phyloP scores from a whole-genome alignment of 1,284 basidiomycete genomes.

The Mycosarcoma mackinlayi region DNA sequence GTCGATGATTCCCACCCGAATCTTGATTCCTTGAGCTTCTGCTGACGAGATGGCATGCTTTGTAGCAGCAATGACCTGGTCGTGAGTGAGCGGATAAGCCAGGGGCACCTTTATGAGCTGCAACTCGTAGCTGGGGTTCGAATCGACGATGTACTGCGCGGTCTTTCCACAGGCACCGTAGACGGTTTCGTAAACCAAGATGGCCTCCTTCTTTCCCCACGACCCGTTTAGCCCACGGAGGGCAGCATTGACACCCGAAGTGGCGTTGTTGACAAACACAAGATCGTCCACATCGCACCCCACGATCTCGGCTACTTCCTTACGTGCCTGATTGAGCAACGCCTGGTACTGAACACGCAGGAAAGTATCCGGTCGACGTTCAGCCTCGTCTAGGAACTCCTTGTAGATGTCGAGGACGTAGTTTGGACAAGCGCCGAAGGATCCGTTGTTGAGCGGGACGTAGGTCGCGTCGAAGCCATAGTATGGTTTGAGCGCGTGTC shows the following conservation, averaged over 20 bases:
- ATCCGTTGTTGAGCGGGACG: slow-evolving; percentile 46
- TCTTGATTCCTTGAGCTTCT: slow-evolving; percentile 74
- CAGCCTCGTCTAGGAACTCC: slow-evolving; percentile 25
- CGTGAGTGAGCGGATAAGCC: slow-evolving; percentile 59
- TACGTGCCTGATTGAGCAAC: slow-evolving; percentile 13
- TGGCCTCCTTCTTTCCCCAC: slow-evolving; percentile 60
- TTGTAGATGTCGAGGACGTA: slow-evolving; percentile 30
- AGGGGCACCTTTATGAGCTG: slow-evolving; percentile 56
- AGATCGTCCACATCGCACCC: slow-evolving; percentile 47
- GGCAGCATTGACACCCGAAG: slow-evolving; percentile 64
- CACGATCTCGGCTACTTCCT: slow-evolving; percentile 23
- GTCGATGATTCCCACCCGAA: slow-evolving; percentile 83
- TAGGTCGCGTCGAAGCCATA: slow-evolving; percentile 42
- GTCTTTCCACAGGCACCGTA: slow-evolving; percentile 64
- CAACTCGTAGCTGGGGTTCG: slow-evolving; percentile 43
- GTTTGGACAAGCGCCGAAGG: slow-evolving; percentile 45
- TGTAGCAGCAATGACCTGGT: slow-evolving; percentile 61
- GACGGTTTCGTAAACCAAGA: slow-evolving; percentile 55
- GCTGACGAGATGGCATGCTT: slow-evolving; percentile 25
- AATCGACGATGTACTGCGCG: slow-evolving; percentile 63
- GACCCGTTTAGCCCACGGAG: slow-evolving; percentile 52
- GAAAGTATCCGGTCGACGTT: slow-evolving; percentile 33
- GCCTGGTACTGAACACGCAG: slow-evolving; percentile 27
- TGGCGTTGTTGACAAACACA: slow-evolving; percentile 65
- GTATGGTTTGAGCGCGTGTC: slow-evolving; percentile 22